Percentiles rank a stretch among this genome's conserved stretches.
phyloP scores from a whole-genome alignment of 805 yeast species.

The Saccharomyces mikatae region DNA sequence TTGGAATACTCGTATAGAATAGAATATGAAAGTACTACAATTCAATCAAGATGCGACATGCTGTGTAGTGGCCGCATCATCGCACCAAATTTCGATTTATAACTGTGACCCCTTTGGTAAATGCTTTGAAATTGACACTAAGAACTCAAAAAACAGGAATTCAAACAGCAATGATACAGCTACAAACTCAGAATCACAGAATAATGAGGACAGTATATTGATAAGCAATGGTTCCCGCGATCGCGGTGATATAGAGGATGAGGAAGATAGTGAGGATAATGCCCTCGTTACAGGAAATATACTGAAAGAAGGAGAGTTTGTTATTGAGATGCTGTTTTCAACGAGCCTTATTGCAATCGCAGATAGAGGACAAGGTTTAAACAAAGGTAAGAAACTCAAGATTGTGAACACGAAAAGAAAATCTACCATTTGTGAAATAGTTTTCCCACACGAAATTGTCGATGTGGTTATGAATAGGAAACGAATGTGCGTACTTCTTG shows the following conservation, averaged over 20 bases:
- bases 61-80: slow-evolving; percentile 70
- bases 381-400: slow-evolving; percentile 53
- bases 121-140: slow-evolving; percentile 43
- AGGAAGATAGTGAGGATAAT: neutral
- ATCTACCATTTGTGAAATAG: slow-evolving; percentile 72
- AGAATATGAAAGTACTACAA: slow-evolving; percentile 41
- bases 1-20: neutral
- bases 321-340: slow-evolving; percentile 84
- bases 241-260: slow-evolving; percentile 2
- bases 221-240: neutral
- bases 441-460: slow-evolving; percentile 70
- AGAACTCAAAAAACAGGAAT: slow-evolving; percentile 7
- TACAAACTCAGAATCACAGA: neutral
- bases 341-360: slow-evolving; percentile 82
- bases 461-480: slow-evolving; percentile 74
- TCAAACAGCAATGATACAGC: neutral
- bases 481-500: slow-evolving; percentile 66
- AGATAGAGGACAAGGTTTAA: slow-evolving; percentile 56
- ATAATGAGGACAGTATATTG: neutral
- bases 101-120: slow-evolving; percentile 84
- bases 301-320: slow-evolving; percentile 32
- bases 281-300: neutral
- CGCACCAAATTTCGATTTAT: slow-evolving; percentile 60
- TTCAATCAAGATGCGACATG: slow-evolving; percentile 82
- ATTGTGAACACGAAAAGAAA: slow-evolving; percentile 66